Conservation (phyloP, 108 stramenopile genomes). For the Cylindrotheca closterium region DNA sequence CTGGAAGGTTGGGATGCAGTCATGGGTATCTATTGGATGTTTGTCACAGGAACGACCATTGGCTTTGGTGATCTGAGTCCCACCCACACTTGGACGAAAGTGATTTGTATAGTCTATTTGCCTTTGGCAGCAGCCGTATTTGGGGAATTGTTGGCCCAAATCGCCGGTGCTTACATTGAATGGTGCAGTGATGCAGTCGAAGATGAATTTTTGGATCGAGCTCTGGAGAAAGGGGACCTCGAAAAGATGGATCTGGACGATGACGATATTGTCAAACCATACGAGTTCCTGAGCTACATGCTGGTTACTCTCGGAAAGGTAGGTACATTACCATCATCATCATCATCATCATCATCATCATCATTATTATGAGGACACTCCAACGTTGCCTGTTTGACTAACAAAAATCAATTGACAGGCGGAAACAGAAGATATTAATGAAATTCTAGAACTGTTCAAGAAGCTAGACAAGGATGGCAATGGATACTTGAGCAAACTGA, state of each 20-base stretch:
- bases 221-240: slow-evolving; percentile 48
- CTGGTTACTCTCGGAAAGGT: slow-evolving; percentile 69
- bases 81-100: slow-evolving; percentile 1
- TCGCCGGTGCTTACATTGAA: slow-evolving; percentile 46
- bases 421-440: slow-evolving; percentile 27
- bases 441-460: slow-evolving; percentile 23
- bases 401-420: no score
- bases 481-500: slow-evolving; percentile 17
- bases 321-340: no score
- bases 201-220: slow-evolving; percentile 38
- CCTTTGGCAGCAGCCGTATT: slow-evolving; percentile 62
- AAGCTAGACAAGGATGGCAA: slow-evolving; percentile 27
- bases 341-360: no score
- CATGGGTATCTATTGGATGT: slow-evolving; percentile 34
- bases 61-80: slow-evolving; percentile 54
- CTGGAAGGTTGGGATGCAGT: slow-evolving; percentile 16
- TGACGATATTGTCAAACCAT: slow-evolving; percentile 42
- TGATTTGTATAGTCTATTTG: slow-evolving; percentile 52
- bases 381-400: no score
- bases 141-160: slow-evolving; percentile 42
- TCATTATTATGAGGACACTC: no score
- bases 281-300: slow-evolving; percentile 60
- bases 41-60: slow-evolving; percentile 38
- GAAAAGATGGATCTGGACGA: slow-evolving; percentile 48
- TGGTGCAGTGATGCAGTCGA: slow-evolving; percentile 24